Evolutionary conservation across 306 rosid genomes (phyloP).

Genomic region (Lathyrus sativus): DNA sequence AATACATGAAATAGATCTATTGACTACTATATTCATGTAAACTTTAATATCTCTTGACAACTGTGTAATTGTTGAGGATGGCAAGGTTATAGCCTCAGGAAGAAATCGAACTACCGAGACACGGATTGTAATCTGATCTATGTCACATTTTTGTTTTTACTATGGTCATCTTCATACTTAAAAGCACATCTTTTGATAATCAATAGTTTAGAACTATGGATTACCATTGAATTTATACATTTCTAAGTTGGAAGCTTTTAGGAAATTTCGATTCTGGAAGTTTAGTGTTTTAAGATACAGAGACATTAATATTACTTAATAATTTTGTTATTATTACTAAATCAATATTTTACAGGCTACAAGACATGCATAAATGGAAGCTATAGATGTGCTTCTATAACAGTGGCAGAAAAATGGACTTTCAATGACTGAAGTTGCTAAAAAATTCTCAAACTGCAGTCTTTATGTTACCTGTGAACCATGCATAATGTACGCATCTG

Average conservation of each 20-base stretch:
- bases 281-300: no score
- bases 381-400: no score
- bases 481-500: no score
- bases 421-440: no score
- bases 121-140: constrained; percentile 60
- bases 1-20: no score
- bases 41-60: constrained; percentile 48
- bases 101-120: constrained; percentile 86
- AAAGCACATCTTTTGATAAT: constrained; percentile 10
- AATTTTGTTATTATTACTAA: constrained; percentile 1
- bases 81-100: constrained; percentile 73
- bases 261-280: constrained; percentile 14
- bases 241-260: background rate
- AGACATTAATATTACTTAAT: constrained; percentile 10
- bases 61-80: constrained; percentile 81
- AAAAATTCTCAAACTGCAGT: no score
- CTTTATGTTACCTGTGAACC: no score
- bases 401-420: no score
- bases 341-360: no score
- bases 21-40: constrained; percentile 35
- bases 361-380: no score
- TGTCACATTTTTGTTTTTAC: constrained; percentile 12
- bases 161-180: constrained; percentile 7
- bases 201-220: constrained; percentile 17
- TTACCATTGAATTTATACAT: background rate